These are phyloP conservation scores for Malassezia obtusa DNA, from an alignment of 1,284 basidiomycete species.

Conservation along the genomic window DNA sequence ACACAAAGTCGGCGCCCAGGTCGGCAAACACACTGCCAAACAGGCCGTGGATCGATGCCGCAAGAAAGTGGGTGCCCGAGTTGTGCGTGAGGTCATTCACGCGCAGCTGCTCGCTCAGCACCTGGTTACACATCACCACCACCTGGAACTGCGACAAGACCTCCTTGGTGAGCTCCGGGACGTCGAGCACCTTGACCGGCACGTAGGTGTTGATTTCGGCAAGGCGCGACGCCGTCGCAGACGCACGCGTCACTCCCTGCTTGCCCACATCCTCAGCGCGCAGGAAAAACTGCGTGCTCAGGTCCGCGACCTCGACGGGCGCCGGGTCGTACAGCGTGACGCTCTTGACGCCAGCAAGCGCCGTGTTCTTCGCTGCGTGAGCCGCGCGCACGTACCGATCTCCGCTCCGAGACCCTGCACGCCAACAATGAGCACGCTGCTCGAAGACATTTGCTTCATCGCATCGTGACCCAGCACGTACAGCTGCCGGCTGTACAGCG, in stretches of 20 bases:
- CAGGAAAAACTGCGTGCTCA: conserved; percentile 94
- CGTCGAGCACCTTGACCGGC: conserved; percentile 63
- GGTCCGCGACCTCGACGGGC: conserved; percentile 71
- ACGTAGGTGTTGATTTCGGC: conserved; percentile 95
- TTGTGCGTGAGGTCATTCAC: conserved; percentile 68
- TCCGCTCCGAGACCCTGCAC: conserved; percentile 89
- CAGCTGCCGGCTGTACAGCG: conserved; percentile 44
- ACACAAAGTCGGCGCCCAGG: conserved; percentile 86
- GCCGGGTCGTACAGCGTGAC: conserved; percentile 93
- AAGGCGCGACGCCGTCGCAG: conserved; percentile 75
- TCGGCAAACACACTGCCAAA: conserved; percentile 96
- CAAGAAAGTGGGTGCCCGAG: conserved; percentile 73
- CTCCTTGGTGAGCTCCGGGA: conserved; percentile 26
- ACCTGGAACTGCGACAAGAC: conserved; percentile 49
- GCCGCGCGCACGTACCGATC: conserved; percentile 52
- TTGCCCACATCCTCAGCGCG: conserved; percentile 77
- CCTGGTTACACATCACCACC: conserved; percentile 77
- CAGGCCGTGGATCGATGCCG: conserved; percentile 82
- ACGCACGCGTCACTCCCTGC: conserved; percentile 59
- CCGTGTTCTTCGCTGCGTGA: conserved; percentile 68
- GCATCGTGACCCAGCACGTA: conserved; percentile 54
- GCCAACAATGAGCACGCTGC: conserved; percentile 89
- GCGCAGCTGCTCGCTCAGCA: conserved; percentile 74
- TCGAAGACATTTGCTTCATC: conserved; percentile 98
- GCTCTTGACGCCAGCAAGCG: conserved; percentile 91